Base-by-base conservation (phyloP, 1,139 yeast species). In the Magnusiomyces starmeri region DNA sequence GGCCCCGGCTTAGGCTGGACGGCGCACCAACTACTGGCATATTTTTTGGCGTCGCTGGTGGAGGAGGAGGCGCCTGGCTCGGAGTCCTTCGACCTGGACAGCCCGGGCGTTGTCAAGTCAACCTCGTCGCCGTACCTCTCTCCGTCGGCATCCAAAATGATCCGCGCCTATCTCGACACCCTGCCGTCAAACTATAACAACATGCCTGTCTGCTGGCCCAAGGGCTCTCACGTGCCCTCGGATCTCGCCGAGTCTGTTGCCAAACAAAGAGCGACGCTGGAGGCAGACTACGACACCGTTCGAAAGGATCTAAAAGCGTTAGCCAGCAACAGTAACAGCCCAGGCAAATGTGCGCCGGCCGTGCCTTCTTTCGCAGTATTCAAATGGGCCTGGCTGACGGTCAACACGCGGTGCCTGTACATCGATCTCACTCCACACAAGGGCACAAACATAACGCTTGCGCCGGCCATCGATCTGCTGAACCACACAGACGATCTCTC, bases 401-500 rank as follows among this genome's bases (percentile, higher is more conserved):
- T 90, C 49, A 92, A 92, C 65, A 85, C 97, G 1, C 83, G 98
- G 69, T 90, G 97, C 64, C 71, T 92, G 12, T 90, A 87, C 65
- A 68, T 87, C 2, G 82, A 86, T 0, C 74, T 75, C 49, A 74
- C 77, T 46, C 51, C 58, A 40, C 68, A 62, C 45, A 69, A 53
- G 49, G 75, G 61, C 21, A 89, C 85, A 59, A 85, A 87, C 63
- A 83, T 89, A 68, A 87, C 97, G 1, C 72, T 92, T 79, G 97
- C 94, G 0, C 98, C 98, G 0, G 83, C 74, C 58, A 90, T 90
- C 14, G 98, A 92, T 70, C 85, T 86, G 64, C 71, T 92, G 53
- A 92, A 92, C 68, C 97, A 92, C 67, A 71, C 80, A 10, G 68
- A 76, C 34, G 73, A 73, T 1, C 80, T 43, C 4, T 20, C 40